phyloP scores from a whole-genome alignment of 192 early-diverging fungal species.

The Thoreauomyces humboldtii region DNA sequence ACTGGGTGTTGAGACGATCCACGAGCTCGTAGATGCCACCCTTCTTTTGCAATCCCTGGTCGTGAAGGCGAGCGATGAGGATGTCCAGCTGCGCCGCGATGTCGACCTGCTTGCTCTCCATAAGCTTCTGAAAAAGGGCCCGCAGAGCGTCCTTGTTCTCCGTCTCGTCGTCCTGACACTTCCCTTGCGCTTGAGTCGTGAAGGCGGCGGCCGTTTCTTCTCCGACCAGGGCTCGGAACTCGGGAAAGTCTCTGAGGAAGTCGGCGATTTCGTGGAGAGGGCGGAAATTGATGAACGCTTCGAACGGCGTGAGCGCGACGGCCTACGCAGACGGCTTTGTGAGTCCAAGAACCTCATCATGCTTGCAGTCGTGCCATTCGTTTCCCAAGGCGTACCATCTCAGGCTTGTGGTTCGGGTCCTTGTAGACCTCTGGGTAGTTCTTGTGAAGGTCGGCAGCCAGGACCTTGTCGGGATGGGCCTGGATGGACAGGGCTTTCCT shows the following conservation, averaged over 20 bases:
- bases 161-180: conserved; percentile 18
- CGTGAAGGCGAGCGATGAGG: conserved; percentile 51
- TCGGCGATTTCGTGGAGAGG: conserved; percentile 73
- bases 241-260: conserved; percentile 71
- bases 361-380: background rate
- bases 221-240: conserved; percentile 71
- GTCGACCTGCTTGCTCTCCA: conserved; percentile 31
- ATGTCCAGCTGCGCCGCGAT: conserved; percentile 53
- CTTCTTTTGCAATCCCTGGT: conserved; percentile 7
- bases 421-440: conserved; percentile 85
- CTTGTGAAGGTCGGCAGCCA: conserved; percentile 72
- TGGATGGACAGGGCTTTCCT: conserved; percentile 90
- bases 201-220: conserved; percentile 45
- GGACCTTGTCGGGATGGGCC: conserved; percentile 91
- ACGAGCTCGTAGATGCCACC: conserved; percentile 61
- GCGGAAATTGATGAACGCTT: conserved; percentile 91
- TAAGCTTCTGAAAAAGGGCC: conserved; percentile 36
- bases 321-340: conserved; percentile 59
- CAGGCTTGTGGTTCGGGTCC: conserved; percentile 91
- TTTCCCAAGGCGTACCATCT: conserved; percentile 70
- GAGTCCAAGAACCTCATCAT: background rate
- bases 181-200: background rate
- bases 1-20: conserved; percentile 73
- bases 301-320: conserved; percentile 90
- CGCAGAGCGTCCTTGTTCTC: conserved; percentile 46